Base-by-base conservation (phyloP, 108 stramenopile genomes). In the Conticribra guillardii region DNA sequence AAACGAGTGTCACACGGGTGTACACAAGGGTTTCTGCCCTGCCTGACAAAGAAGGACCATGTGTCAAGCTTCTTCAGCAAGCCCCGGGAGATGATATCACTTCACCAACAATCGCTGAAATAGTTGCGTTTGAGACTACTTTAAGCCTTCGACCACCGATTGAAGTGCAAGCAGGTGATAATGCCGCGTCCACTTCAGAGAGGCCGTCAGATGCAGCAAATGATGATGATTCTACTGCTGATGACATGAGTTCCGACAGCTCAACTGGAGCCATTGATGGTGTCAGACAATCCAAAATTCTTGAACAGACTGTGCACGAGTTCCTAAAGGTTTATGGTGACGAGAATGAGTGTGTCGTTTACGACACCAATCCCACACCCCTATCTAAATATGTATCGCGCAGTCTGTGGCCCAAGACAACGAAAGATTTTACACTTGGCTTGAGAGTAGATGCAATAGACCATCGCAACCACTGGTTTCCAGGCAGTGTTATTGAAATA, bases 391-490 rank as follows among this genome's bases (percentile, higher is more conserved):
- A 80, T 49, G 74, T 89, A 11, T 92, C 94, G 51, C 81, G 88
- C 48, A 87, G 85, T 76, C 71, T 89, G 9, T 95, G 94, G 94
- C 94, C 94, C 9, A 76, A 73, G 32, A 27, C 58, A 31, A 74
- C 85, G 28, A 47, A 82, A 58, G 96, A 96, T 23, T 67, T 97
- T 23, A 85, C 77, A 44, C 54, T 96, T 3, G 96, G 96, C 27
- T 67, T 91, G 45, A 84, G 98, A 16, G 91, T 97, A n/a, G 98
- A 98, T 80, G 98, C 96, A 21, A 87, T 91, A 19, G 98, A 98
- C 74, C 84, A 92, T 5, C 66, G 85, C 41, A 82, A 89, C 50
- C 73, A 90, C 37, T 98, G 96, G 96, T 98, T 87, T 71, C 81
- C 90, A 17, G 96, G 96, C 24, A 95, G 86, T 37, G 88, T 97